Evolutionary conservation across 768 basidiomycete genomes (phyloP), one percentile per base, ranked within the genome.

Genomic region (Paxillus rubicundulus): DNA sequence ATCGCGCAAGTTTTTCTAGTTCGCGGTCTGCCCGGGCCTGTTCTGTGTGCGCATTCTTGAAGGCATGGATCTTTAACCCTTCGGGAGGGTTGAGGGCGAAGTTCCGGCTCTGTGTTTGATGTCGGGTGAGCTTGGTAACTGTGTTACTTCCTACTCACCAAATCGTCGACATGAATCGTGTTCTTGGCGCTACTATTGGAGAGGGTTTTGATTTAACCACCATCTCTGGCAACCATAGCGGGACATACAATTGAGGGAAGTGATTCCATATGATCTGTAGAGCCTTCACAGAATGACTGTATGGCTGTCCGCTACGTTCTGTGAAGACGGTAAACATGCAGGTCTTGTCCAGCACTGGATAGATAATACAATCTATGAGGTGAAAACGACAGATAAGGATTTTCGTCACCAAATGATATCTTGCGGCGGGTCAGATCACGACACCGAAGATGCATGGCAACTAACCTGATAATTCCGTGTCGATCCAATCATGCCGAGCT

Each of bases 291-390:
- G 82, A 85, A 64, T 93, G 92, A 45, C 81, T 81, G 78, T 86
- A 89, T 8, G 84, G 78, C 64, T 89, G 84, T 4, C 79, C 84
- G 49, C 89, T 82, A 27, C 85, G 75, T 59, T 82, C 81, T 1
- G 83, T 81, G 68, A 92, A 92, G 2, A 94, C 87, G 5, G 85
- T 86, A 68, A 93, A 95, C 92, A 95, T 96, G 53, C 80, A 82
- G 1, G 82, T 87, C 66, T 91, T 87, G 75, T 96, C 93, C 20
- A 93, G 76, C 0, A 93, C 91, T 83, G 66, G 57, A n/a, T 40
- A 61, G 38, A 3, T 8, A 9, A 17, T 14, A 51, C 51, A 28
- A 44, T 43, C 47, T 49, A n/a, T 27, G 18, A 20, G 18, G 24
- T 10, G 33, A 20, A 32, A 7, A 27, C 7, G 9, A 36, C 9